phyloP scores from a whole-genome alignment of 345 rosid species.

The Abelmoschus esculentus region DNA sequence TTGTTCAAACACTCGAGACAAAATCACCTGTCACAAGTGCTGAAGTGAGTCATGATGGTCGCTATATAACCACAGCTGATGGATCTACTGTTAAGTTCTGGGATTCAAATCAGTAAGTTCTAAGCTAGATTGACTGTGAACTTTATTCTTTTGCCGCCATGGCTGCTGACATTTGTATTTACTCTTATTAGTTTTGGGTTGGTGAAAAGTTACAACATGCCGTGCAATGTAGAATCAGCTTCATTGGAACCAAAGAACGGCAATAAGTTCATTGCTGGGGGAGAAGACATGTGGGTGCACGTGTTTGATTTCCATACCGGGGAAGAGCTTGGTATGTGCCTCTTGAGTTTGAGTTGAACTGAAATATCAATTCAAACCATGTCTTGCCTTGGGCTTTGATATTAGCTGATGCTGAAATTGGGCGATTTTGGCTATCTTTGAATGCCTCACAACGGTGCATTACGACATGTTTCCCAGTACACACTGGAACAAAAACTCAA shows the following conservation, averaged over 20 bases:
- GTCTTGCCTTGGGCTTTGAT: not conserved
- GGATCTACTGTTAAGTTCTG: constrained; percentile 88
- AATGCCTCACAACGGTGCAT: too few relatives aligned
- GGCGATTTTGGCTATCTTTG: too few relatives aligned
- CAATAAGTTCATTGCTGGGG: constrained; percentile 46
- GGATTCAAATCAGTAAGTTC: constrained; percentile 92
- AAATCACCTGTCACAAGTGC: constrained; percentile 82
- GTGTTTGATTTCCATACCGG: constrained; percentile 59
- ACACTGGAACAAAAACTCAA: too few relatives aligned
- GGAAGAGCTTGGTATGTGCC: constrained; percentile 48
- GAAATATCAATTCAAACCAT: not conserved
- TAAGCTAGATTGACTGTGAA: not conserved
- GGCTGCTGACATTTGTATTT: constrained; percentile 12
- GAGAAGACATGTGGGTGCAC: constrained; percentile 50
- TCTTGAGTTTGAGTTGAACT: not conserved
- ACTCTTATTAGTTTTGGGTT: constrained; percentile 54
- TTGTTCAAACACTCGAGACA: constrained; percentile 79
- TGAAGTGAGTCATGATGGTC: constrained; percentile 91
- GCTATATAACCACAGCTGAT: constrained; percentile 89
- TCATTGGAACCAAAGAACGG: constrained; percentile 54
- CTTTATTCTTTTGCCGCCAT: not conserved
- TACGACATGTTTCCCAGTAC: too few relatives aligned
- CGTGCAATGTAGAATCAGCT: constrained; percentile 38
- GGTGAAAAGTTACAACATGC: constrained; percentile 83
- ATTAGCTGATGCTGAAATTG: too few relatives aligned